These are phyloP conservation scores for Aspergillus sp. DNA, from an alignment of 2,329 filamentous ascomycete genomes.

Conservation along the genomic window DNA sequence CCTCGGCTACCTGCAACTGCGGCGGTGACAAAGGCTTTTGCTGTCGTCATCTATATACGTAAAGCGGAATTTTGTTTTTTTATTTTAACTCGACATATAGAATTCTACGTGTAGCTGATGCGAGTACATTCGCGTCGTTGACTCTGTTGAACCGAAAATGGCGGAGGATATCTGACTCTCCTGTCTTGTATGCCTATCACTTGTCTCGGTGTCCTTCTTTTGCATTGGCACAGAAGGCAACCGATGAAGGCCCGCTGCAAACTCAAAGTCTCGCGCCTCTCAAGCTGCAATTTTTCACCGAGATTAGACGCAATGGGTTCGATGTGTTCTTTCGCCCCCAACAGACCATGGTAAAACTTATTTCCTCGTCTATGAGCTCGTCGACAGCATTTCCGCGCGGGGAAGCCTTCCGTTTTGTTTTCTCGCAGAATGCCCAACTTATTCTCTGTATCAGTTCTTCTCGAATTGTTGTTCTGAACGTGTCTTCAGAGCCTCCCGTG, in stretches of 20 bases:
- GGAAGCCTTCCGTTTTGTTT: conserved; percentile 80
- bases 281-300: conserved; percentile 65
- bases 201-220: conserved; percentile 46
- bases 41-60: neutral
- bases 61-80: neutral
- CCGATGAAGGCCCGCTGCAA: conserved; percentile 28
- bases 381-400: conserved; percentile 76
- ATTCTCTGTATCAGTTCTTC: conserved; percentile 83
- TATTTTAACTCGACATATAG: conserved; percentile 31
- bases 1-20: neutral
- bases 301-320: conserved; percentile 76
- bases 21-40: neutral
- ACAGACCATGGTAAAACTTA: conserved; percentile 72
- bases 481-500: conserved; percentile 57
- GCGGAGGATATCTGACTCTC: conserved; percentile 43
- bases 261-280: conserved; percentile 58
- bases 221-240: conserved; percentile 36
- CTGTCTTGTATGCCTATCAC: conserved; percentile 48
- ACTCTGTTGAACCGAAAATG: conserved; percentile 46
- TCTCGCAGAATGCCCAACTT: conserved; percentile 72
- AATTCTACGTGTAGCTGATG: conserved; percentile 48
- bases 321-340: conserved; percentile 71
- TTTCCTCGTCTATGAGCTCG: conserved; percentile 81
- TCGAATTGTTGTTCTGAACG: conserved; percentile 75
- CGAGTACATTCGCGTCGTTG: conserved; percentile 49